These are phyloP conservation scores for Pisolithus orientalis DNA, from an alignment of 768 basidiomycete species.

Conservation along the genomic window DNA sequence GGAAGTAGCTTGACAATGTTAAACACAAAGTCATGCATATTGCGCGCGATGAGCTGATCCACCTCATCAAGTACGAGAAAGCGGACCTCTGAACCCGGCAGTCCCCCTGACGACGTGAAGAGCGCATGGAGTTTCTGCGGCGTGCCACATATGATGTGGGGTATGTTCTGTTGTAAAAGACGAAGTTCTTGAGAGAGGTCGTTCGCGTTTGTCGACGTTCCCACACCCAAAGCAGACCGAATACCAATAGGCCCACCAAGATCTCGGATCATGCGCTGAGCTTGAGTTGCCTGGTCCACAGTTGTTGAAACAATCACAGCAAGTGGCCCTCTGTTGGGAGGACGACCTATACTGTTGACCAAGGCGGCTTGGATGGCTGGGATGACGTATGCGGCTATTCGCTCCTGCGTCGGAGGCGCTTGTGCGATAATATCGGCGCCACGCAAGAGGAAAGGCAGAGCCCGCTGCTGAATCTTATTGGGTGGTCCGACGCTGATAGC, in stretches of 20 bases:
- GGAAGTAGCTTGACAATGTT: slow-evolving; percentile 90
- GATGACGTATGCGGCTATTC: slow-evolving; percentile 95
- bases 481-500: slow-evolving; percentile 81
- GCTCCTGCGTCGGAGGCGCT: slow-evolving; percentile 96
- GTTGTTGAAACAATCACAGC: slow-evolving; percentile 96
- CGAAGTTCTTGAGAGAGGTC: slow-evolving; percentile 73
- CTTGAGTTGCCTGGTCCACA: slow-evolving; percentile 97
- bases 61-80: slow-evolving; percentile 97
- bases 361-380: slow-evolving; percentile 83
- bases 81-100: slow-evolving; percentile 78
- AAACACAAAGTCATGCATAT: slow-evolving; percentile 92
- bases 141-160: slow-evolving; percentile 94
- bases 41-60: slow-evolving; percentile 95
- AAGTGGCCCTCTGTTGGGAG: slow-evolving; percentile 64
- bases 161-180: slow-evolving; percentile 82
- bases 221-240: slow-evolving; percentile 83
- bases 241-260: slow-evolving; percentile 91
- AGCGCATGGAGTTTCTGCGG: slow-evolving; percentile 94
- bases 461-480: slow-evolving; percentile 97
- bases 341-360: slow-evolving; percentile 49
- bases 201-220: slow-evolving; percentile 55
- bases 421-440: slow-evolving; percentile 98
- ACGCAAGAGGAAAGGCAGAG: slow-evolving; percentile 88
- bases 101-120: slow-evolving; percentile 73
- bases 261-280: slow-evolving; percentile 91